Evolutionary conservation across 2,329 filamentous ascomycete species (phyloP), one percentile per base, ranked within the genome.

Genomic region (Orbilia javanica): DNA sequence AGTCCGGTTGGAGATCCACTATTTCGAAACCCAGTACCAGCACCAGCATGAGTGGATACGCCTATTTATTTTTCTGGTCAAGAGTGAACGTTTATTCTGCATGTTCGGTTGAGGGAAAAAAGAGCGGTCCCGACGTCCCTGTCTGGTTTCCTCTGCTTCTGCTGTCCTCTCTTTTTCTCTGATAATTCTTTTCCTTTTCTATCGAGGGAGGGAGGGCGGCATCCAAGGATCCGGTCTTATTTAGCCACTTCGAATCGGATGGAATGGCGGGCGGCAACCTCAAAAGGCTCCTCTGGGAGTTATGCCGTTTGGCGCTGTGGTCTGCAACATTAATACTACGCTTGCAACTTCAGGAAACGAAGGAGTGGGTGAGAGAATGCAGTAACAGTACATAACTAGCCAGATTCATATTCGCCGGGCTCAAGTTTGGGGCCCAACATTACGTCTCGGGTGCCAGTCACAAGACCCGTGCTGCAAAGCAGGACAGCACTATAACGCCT

Each of bases 151-250:
- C 39, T 53, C 44, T 50, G 34, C 63, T 20, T 44, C 42, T n/a
- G 39, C 42, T 50, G 48, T 7, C 55, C 36, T 48, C 36, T 63
- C 48, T 39, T 22, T 48, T 53, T 27, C 52, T 53, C 27, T n/a
- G n/a, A n/a, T n/a, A n/a, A n/a, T n/a, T n/a, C 46, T 22, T 13
- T 15, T 13, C 7, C 20, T 52, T 5, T 31, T 52, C 60, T 62
- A 48, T 48, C 65, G 72, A 57, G 39, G 31, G 55, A 36, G 36
- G 46, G 71, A 20, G 55, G 42, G 71, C 39, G 34, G 39, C 36
- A 57, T 55, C 73, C 73, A 77, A 77, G 73, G 73, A 70, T 77
- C 65, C 55, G 73, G 60, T 71, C 53, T 71, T 67, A 60, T 57
- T 77, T 77, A 77, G 73, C 66, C 73, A 77, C 73, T 66, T 69